phyloP scores from a whole-genome alignment of 1,284 basidiomycete species.

The Ustilago cynodontis region DNA sequence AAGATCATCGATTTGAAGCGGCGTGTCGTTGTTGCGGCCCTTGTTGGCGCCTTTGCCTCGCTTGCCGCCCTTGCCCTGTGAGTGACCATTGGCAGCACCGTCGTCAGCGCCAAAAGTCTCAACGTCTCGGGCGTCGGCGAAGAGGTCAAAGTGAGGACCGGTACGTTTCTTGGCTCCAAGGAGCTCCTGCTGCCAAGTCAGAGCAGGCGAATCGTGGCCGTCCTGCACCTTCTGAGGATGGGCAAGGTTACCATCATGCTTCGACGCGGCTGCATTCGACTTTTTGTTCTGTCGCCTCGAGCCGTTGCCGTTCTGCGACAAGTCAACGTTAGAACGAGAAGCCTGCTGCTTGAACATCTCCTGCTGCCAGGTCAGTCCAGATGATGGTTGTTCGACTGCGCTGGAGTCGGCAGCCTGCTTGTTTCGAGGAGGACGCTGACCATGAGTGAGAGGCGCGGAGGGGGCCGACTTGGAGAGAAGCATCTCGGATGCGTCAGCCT shows the following conservation, averaged over 20 bases:
- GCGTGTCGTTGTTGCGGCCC: slow-evolving; percentile 31
- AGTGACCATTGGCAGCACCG: slow-evolving; percentile 10
- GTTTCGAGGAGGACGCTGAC: slow-evolving; percentile 16
- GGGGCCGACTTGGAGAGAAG: slow-evolving; percentile 52
- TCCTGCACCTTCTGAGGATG: slow-evolving; percentile 48
- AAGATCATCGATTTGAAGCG: slow-evolving; percentile 52
- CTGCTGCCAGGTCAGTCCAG: slow-evolving; percentile 59
- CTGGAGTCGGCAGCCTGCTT: slow-evolving; percentile 11
- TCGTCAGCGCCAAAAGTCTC: slow-evolving; percentile 55
- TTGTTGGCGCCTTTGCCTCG: slow-evolving; percentile 32
- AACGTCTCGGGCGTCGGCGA: slow-evolving; percentile 58
- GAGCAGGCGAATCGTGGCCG: slow-evolving; percentile 41
- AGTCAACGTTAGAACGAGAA: slow-evolving; percentile 27
- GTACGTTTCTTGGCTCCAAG: slow-evolving; percentile 49
- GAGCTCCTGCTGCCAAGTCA: slow-evolving; percentile 63
- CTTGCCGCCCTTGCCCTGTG: slow-evolving; percentile 31
- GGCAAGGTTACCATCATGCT: slow-evolving; percentile 51
- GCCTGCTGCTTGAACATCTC: slow-evolving; percentile 46
- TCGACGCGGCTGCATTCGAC: slow-evolving; percentile 10
- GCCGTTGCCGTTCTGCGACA: slow-evolving; percentile 27
- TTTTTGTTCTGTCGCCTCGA: slow-evolving; percentile 33
- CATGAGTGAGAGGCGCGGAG: slow-evolving; percentile 28
- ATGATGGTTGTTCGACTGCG: slow-evolving; percentile 16
- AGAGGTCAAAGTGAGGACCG: slow-evolving; percentile 59
- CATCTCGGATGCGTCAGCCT: slow-evolving; percentile 37